Base-by-base conservation (phyloP, 257 asterid species). In the Verbascum thapsus region DNA sequence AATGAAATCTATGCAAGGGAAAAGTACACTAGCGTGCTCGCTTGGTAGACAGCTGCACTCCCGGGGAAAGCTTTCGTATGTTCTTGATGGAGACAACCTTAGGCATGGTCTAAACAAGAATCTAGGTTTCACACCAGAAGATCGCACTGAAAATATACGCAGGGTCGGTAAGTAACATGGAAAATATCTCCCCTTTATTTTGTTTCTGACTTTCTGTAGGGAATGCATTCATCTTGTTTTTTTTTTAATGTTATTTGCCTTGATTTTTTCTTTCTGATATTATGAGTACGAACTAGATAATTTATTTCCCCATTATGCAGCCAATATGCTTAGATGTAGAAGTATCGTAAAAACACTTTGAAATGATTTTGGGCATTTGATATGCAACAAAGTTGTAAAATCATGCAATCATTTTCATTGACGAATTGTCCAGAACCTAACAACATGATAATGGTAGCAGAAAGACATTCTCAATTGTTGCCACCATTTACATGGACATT, bases 41-140 rank as follows among this genome's bases (percentile, higher is more conserved):
- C 87, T 91, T 51, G 91, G 85, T 61, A 80, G 96, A 80, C 88
- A 88, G 68, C 73, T 88, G 75, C 96, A 91, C 74, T 75, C 85
- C 23, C 76, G 74, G 75, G 95, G 96, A 37, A 88, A 91, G 66
- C 96, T 91, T 67, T 91, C 98, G 0, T 91, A 88, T 66, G 88
- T 91, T 74, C 95, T 88, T 37, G 98, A 91, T 35, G 98, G 98
- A 17, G 98, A 91, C 80, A 91, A 88, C 72, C 95, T 91, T 68
- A 83, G 98, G 73, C 96, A 86, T 80, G 96, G 98, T 59, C 80
- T 91, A 50, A 91, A 88, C 79, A 88, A 86, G 80, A 91, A 91
- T 66, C 87, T 91, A 19, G 95, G 96, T 17, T 91, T 91, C 73
- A 2, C 86, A 35, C 88, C 98, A 5, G 95, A 88, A 62, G 94